Evolutionary conservation across 2,329 filamentous ascomycete genomes (phyloP), one percentile per base, ranked within the genome.

Genomic region (Byssothecium circinans): DNA sequence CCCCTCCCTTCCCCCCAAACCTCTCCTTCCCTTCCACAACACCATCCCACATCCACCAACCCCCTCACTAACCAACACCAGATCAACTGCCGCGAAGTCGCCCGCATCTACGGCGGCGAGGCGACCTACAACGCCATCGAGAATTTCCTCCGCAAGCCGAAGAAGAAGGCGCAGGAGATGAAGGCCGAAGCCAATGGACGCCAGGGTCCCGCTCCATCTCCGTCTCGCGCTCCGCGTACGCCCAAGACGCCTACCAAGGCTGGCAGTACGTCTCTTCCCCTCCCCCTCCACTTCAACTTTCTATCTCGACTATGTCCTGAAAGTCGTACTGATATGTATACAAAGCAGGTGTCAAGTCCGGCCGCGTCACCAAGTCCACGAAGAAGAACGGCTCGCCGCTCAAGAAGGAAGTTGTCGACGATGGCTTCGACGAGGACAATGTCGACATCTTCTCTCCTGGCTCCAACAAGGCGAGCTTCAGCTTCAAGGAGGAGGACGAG

Each of bases 61-160:
- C 23, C 23, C 23, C 5, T 10, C 23, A 10, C 23, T 25, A 10
- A 19, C 36, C 46, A 56, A 25, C 56, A n/a, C 20, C 20, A 40
- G 78, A 65, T 78, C 18, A 71, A 80, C 47, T 72, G 74, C 55
- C 58, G 56, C 2, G 61, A 66, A 3, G 72, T 78, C 19, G 78
- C 78, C 0, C 55, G 60, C 2, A 61, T 75, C 42, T 81, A 75
- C 53, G 76, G 75, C 1, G 54, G 69, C 7, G 74, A 71, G 0
- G 74, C 75, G 1, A 79, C 74, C 0, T 78, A 78, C 61, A 68
- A 79, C 49, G 65, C 77, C 0, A 71, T 81, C 19, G 74, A 80
- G 50, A 69, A 70, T 35, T 71, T 70, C 2, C 72, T 81, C 29
- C 74, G 75, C 35, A 70, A 67, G 37, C 73, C 72, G 49, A 78